Evolutionary conservation across 495 filamentous ascomycete genomes (phyloP).

Genomic region (Paragyromitra xinjiangensis): DNA sequence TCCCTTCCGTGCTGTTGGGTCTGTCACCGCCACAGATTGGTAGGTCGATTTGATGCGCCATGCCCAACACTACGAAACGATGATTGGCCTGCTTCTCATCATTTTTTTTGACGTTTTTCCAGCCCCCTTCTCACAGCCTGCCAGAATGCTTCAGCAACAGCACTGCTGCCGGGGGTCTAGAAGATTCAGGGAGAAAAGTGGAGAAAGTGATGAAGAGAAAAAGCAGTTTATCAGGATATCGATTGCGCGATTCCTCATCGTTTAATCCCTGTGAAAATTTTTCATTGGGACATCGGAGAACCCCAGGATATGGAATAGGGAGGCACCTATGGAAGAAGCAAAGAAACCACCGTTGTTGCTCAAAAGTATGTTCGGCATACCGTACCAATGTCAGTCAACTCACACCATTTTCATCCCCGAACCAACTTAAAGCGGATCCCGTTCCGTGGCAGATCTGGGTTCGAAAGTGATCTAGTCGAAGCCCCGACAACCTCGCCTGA

Average conservation of each 20-base stretch:
- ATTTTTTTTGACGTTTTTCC: constrained; percentile 7
- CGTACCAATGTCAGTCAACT: constrained; percentile 14
- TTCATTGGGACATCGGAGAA: constrained; percentile 45
- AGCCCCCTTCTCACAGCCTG: constrained; percentile 3
- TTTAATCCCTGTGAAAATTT: constrained; percentile 35
- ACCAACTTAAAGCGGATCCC: constrained; percentile 30
- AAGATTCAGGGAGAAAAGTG: neutral
- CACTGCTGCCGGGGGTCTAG: neutral
- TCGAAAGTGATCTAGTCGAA: constrained; percentile 19
- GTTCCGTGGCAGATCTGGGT: constrained; percentile 16
- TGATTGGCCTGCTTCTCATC: constrained; percentile 23
- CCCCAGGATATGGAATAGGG: constrained; percentile 26
- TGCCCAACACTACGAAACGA: constrained; percentile 15
- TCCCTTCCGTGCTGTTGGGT: constrained; percentile 43
- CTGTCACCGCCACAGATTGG: constrained; percentile 27
- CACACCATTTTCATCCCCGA: constrained; percentile 3
- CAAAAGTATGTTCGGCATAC: constrained; percentile 37
- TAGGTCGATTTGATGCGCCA: constrained; percentile 17
- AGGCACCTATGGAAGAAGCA: constrained; percentile 20
- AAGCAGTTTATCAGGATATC: constrained; percentile 21
- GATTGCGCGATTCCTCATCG: constrained; percentile 47
- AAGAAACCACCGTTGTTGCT: constrained; percentile 9
- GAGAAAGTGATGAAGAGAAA: constrained; percentile 24
- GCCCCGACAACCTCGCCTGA: constrained; percentile 1
- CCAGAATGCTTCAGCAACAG: constrained; percentile 2